Evolutionary conservation across 208 protist genomes (phyloP), one percentile per base, ranked within the genome.

Genomic region (Acanthamoeba castellanii): DNA sequence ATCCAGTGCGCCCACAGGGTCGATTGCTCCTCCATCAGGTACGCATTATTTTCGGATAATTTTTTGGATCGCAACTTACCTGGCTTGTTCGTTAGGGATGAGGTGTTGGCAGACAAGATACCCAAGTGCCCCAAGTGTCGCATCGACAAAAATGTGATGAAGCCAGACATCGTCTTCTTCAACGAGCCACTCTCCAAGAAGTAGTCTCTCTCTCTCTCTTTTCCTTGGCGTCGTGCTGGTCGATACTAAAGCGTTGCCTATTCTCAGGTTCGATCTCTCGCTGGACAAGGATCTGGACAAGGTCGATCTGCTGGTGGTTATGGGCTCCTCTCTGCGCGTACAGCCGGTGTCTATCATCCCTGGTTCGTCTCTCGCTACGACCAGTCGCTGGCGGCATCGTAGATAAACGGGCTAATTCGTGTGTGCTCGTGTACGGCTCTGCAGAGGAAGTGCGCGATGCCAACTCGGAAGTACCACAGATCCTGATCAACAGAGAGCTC

Each of bases 91-190:
- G 4, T 55, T 27, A 61, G 45, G 37, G 64, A 89, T 45, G 82
- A 92, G n/a, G 66, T 95, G 32, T 37, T 68, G 59, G 76, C 42
- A 34, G 45, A 72, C 32, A 88, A 45, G 25, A 59, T 96, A 0
- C 94, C 76, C 25, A 59, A 76, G 30, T 96, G 92, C 42, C 0
- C n/a, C 42, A 74, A 85, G 57, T 96, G 94, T 59, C 72, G 93
- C n/a, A 47, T 27, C 34, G 50, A 88, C 22, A 88, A 61, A n/a
- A 66, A 42, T 37, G 45, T 94, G 7, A 34, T 96, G 42, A 97
- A 97, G 95, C 96, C 97, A 16, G 95, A 97, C 45, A 95, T 98
- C 27, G 93, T 97, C 25, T 98, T 98, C 78, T 98, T 97, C 52
- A 89, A 93, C 30, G 96, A 98, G 72, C 61, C 52, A 6, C 85